phyloP scores from a whole-genome alignment of 345 rosid species.

The Eucalyptus brandiana region DNA sequence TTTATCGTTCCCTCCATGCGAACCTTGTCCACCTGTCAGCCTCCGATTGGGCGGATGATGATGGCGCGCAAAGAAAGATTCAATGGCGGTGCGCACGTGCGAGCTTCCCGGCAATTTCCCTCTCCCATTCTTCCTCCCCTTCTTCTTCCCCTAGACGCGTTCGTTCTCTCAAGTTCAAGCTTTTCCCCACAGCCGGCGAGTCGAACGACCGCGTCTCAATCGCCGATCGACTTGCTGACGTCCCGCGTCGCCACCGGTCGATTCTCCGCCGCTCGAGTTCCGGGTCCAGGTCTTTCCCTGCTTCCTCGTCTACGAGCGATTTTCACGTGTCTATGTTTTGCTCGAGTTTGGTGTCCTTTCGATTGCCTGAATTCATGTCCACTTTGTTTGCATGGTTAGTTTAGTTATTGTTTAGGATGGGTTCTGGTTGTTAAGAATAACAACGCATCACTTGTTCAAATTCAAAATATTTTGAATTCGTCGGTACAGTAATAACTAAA shows the following conservation, averaged over 20 bases:
- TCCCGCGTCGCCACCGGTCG: background rate
- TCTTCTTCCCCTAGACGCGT: background rate
- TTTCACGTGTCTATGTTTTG: background rate
- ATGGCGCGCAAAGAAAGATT: background rate
- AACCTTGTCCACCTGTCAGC: background rate
- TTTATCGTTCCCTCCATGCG: background rate
- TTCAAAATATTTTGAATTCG: too few species aligned
- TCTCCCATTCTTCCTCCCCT: fast-evolving
- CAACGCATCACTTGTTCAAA: too few species aligned
- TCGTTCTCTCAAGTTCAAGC: background rate
- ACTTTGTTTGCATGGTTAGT: background rate
- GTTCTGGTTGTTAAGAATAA: background rate
- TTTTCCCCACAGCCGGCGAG: background rate
- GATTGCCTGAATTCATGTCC: background rate
- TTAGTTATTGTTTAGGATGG: background rate
- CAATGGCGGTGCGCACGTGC: background rate
- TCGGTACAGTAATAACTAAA: too few species aligned
- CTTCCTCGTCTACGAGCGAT: background rate
- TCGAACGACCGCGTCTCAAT: background rate
- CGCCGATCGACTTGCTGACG: background rate
- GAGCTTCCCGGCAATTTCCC: background rate
- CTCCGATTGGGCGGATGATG: background rate
- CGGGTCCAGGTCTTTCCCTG: background rate
- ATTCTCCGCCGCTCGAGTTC: background rate
- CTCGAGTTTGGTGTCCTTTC: background rate